Conservation (phyloP, 2,329 filamentous ascomycete genomes). For the Fusarium avenaceum region DNA sequence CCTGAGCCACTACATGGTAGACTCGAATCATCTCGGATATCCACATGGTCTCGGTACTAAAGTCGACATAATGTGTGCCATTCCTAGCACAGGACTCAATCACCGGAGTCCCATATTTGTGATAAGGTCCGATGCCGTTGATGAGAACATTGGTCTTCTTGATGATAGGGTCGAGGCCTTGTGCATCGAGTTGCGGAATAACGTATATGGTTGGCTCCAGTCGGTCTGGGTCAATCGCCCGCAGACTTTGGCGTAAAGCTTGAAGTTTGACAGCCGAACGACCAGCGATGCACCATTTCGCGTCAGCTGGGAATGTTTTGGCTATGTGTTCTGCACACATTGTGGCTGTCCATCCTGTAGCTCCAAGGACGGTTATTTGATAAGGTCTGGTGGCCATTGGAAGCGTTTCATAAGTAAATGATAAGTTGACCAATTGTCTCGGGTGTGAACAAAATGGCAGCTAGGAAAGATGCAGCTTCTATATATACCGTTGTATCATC, state of each 20-base stretch:
- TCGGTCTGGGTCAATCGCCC: neutral
- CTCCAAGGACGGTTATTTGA: neutral
- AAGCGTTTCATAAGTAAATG: neutral
- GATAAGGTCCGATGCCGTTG: conserved; percentile 10
- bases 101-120: neutral
- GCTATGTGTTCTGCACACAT: neutral
- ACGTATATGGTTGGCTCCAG: neutral
- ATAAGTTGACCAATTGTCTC: too few relatives aligned
- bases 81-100: neutral
- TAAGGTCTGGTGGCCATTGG: neutral
- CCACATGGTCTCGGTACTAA: conserved; percentile 8
- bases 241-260: neutral
- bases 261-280: conserved; percentile 2
- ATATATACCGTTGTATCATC: neutral
- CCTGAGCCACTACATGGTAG: neutral
- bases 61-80: conserved; percentile 10
- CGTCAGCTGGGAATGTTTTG: neutral
- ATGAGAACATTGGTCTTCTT: neutral
- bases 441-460: too few relatives aligned
- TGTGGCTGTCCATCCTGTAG: neutral
- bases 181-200: neutral
- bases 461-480: too few relatives aligned
- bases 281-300: conserved; percentile 1
- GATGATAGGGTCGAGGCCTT: neutral
- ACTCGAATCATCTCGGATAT: neutral